phyloP scores from a whole-genome alignment of 306 rosid genomes.

The Begonia masoniana region DNA sequence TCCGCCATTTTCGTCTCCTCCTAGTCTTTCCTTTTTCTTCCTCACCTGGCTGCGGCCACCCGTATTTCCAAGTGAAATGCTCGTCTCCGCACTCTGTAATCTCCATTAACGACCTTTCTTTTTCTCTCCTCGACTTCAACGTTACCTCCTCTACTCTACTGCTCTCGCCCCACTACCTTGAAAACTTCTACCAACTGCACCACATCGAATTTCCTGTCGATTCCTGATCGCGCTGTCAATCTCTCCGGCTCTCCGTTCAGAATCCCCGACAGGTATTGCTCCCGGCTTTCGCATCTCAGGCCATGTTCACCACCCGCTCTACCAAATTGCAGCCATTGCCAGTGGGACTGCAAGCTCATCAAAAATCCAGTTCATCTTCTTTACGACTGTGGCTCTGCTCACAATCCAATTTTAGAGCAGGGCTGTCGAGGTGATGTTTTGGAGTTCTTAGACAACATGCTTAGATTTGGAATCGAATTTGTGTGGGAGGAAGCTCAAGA shows the following conservation, averaged over 20 bases:
- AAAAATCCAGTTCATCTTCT: conserved; percentile 40
- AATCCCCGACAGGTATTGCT: conserved; percentile 43
- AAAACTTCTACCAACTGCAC: conserved; percentile 19
- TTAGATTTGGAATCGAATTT: conserved; percentile 36
- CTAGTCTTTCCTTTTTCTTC: conserved; percentile 63
- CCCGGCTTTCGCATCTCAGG: conserved; percentile 43
- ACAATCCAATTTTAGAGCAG: conserved; percentile 20
- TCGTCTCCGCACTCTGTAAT: conserved; percentile 35
- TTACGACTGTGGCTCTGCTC: conserved; percentile 35
- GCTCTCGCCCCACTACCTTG: conserved; percentile 35
- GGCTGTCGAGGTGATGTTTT: conserved; percentile 57
- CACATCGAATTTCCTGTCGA: conserved; percentile 12
- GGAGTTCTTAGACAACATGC: conserved; percentile 31
- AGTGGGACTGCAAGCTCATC: conserved; percentile 65
- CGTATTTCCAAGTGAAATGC: conserved; percentile 62
- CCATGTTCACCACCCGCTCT: conserved; percentile 48
- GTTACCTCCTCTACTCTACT: conserved; percentile 40
- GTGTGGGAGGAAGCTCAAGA: conserved; percentile 69
- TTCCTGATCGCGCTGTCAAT: conserved; percentile 41
- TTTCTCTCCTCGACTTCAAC: conserved; percentile 46
- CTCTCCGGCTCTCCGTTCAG: conserved; percentile 54
- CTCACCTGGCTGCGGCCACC: conserved; percentile 76
- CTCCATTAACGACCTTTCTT: conserved; percentile 49
- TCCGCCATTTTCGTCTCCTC: conserved; percentile 50
- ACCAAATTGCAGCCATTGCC: conserved; percentile 54